These are phyloP conservation scores for Alternaria atra DNA, from an alignment of 2,329 filamentous ascomycete genomes.

Conservation along the genomic window DNA sequence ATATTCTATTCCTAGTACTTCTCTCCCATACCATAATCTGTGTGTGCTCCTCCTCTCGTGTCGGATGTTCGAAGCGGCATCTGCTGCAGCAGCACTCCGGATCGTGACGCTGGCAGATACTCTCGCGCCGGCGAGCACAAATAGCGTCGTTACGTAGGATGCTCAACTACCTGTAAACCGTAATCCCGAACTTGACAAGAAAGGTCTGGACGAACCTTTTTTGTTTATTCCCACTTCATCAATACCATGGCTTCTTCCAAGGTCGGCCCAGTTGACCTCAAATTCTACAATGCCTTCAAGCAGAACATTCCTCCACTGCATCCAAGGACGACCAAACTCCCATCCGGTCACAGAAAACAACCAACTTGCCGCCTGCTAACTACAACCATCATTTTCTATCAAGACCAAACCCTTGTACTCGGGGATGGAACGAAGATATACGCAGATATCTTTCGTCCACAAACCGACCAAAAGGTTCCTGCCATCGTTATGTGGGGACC, in stretches of 20 bases:
- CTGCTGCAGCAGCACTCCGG: background rate
- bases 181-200: too few relatives aligned
- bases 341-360: background rate
- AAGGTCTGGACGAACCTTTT: too few relatives aligned
- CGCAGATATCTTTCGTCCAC: constrained; percentile 22
- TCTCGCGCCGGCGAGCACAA: background rate
- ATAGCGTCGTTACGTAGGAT: background rate
- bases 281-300: background rate
- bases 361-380: background rate
- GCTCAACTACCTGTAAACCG: too few relatives aligned
- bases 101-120: background rate
- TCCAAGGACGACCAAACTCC: background rate
- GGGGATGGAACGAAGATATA: constrained; percentile 11
- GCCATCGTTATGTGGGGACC: constrained; percentile 55
- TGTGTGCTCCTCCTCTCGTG: too few relatives aligned
- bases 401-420: constrained; percentile 1
- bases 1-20: too few relatives aligned
- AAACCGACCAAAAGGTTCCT: constrained; percentile 45
- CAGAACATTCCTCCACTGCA: background rate
- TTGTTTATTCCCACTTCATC: too few relatives aligned
- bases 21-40: too few relatives aligned
- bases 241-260: background rate
- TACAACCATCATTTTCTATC: background rate
- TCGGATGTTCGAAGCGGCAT: too few relatives aligned
- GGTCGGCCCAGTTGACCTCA: background rate